Base-by-base conservation (phyloP, 352 stramenopile genomes). In the Phytophthora uliginosa region DNA sequence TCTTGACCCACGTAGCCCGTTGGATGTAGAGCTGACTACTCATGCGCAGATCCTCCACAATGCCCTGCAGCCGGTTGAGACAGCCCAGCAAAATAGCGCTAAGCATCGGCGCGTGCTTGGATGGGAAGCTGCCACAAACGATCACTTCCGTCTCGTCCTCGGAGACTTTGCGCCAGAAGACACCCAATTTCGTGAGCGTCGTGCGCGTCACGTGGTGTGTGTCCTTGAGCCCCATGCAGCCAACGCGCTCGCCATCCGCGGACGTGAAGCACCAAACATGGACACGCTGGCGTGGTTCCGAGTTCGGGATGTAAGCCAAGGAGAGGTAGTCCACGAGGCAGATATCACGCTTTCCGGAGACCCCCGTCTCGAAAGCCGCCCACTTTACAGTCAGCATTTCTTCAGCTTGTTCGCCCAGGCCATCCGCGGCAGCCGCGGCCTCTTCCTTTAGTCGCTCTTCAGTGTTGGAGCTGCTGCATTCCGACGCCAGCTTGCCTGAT, bases 211-310 rank as follows among this genome's bases (percentile, higher is more conserved):
- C 71, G 56, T 78, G 63, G 76, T 95, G 88, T 15, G 86, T 92
- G 40, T 94, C 85, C 52, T 90, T 91, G 53, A 95, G 83, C 38
- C 80, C 79, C 76, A 90, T 87, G 71, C 88, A 95, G 51, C 88
- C 88, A n/a, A 95, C 86, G 56, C 80, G 83, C n/a, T 91, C 82
- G 17, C 88, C 88, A 20, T 93, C 86, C 20, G 80, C 81, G 24
- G 86, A 89, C 45, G 88, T 92, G 47, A 94, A 89, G 74, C 86
- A 93, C 88, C 88, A 95, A 56, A 93, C 65, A 63, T 92, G 81
- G 20, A 94, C 78, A 24, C 74, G 71, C 61, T 90, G 74, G 7
- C 86, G 63, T 57, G 81, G 77, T 10, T 90, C 80, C 24, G 84
- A 85, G 72, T 89, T 85, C 0, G 85, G 85, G 15, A 95, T 69